Conservation (phyloP, 306 rosid species). For the Dryas alaskensis region DNA sequence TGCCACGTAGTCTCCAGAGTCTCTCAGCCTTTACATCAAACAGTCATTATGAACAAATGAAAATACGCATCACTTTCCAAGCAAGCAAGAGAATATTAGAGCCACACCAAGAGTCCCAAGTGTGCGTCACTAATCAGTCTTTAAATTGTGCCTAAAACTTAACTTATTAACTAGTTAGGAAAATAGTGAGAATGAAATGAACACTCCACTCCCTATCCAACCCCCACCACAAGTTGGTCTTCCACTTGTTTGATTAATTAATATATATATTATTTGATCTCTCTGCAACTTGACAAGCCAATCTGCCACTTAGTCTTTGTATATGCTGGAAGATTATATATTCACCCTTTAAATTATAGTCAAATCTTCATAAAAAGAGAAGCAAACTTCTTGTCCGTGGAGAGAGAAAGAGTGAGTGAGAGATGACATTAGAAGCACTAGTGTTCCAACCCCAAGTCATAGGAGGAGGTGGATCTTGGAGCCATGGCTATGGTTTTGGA, state of each 20-base stretch:
- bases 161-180: background rate
- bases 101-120: background rate
- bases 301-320: background rate
- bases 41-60: constrained; percentile 1
- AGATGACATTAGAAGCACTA: constrained; percentile 30
- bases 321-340: background rate
- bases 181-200: background rate
- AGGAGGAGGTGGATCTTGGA: constrained; percentile 19
- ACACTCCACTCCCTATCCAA: background rate
- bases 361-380: constrained; percentile 1
- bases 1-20: constrained; percentile 1
- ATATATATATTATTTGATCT: background rate
- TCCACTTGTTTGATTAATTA: too few species aligned
- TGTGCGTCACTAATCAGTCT: background rate
- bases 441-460: constrained; percentile 13
- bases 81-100: background rate
- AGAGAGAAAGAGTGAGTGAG: background rate
- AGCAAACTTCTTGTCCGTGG: background rate
- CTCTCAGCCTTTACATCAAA: background rate
- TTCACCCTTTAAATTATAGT: background rate
- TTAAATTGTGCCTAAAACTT: too few species aligned
- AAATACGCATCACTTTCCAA: background rate
- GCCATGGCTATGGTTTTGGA: constrained; percentile 10
- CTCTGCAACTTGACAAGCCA: constrained; percentile 15
- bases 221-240: background rate